phyloP scores from a whole-genome alignment of 768 basidiomycete species.

The Hydnum rufescens region DNA sequence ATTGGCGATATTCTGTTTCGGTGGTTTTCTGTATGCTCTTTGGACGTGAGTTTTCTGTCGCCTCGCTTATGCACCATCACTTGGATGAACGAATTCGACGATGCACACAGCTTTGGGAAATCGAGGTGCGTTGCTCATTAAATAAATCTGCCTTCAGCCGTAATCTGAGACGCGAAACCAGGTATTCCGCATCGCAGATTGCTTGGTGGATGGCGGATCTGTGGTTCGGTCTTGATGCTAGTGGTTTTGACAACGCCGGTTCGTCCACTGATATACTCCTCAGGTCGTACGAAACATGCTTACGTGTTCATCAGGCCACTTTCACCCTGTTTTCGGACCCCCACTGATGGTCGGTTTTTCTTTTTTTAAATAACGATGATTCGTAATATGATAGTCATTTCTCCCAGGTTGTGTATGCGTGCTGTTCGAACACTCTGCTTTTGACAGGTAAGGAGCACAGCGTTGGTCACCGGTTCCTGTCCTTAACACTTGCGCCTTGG shows the following conservation, averaged over 20 bases:
- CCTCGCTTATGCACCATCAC: too few species aligned
- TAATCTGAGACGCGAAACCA: too few species aligned
- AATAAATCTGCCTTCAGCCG: too few species aligned
- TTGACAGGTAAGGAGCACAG: constrained; percentile 80
- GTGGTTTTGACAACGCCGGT: constrained; percentile 68
- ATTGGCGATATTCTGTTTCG: constrained; percentile 78
- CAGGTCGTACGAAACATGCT: constrained; percentile 27
- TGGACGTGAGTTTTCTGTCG: constrained; percentile 64
- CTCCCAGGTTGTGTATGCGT: constrained; percentile 62
- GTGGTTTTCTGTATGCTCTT: constrained; percentile 79
- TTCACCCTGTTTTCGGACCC: constrained; percentile 80
- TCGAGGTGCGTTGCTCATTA: neutral
- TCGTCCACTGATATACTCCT: too few species aligned
- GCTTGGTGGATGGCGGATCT: constrained; percentile 92
- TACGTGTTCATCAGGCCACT: constrained; percentile 15
- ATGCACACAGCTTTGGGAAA: neutral
- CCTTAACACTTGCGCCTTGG: constrained; percentile 15
- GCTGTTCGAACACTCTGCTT: constrained; percentile 78
- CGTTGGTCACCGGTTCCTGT: too few species aligned
- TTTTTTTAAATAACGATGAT: too few species aligned
- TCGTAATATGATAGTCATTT: too few species aligned
- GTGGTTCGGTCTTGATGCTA: constrained; percentile 87
- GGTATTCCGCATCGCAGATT: constrained; percentile 26
- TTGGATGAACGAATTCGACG: too few species aligned
- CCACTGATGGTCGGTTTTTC: constrained; percentile 30